Base-by-base conservation (phyloP, 768 basidiomycete genomes). In the Hericium rajendrae region DNA sequence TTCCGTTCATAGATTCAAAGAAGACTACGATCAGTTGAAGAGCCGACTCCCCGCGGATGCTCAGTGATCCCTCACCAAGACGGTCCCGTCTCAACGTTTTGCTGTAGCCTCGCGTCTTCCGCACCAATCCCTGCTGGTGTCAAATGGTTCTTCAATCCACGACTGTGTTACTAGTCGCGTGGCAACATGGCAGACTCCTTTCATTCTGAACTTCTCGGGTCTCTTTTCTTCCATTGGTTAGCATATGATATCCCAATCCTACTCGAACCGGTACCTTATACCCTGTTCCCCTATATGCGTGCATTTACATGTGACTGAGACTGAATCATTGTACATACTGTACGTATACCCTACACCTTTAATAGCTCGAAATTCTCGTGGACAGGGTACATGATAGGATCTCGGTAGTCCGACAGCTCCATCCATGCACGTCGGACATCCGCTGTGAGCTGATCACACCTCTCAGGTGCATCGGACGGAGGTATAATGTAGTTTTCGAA, bases 1-100 rank as follows among this genome's bases (percentile, higher is more conserved):
- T 24, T 58, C 49, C 38, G 46, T n/a, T 43, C 40, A 28, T 72
- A 89, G 87, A 75, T 74, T 88, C 69, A 83, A 84, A 62, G 84
- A 81, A 69, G 86, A 89, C 61, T 61, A 86, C 60, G 82, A 79
- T 52, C 65, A 68, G 46, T 71, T 80, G 52, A 73, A 62, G 32
- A 74, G 78, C 52, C 74, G 76, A 65, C 62, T 76, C 60, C 74
- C 75, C 64, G 60, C 68, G 53, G 64, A 69, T 26, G 24, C 22
- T 12, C 49, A 37, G 49, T 51, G 49, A 51, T 10, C n/a, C 16
- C 22, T 16, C 22, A 46, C 22, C 13, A 16, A n/a, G 43, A 16
- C 16, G 24, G 49, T 4, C 49, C 28, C 16, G 24, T 11, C 28
- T 2, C 49, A 51, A 51, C n/a, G 54, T n/a, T 48, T 24, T 16